Conservation (phyloP, 1,284 basidiomycete genomes). For the Cystobasidium slooffiae region DNA sequence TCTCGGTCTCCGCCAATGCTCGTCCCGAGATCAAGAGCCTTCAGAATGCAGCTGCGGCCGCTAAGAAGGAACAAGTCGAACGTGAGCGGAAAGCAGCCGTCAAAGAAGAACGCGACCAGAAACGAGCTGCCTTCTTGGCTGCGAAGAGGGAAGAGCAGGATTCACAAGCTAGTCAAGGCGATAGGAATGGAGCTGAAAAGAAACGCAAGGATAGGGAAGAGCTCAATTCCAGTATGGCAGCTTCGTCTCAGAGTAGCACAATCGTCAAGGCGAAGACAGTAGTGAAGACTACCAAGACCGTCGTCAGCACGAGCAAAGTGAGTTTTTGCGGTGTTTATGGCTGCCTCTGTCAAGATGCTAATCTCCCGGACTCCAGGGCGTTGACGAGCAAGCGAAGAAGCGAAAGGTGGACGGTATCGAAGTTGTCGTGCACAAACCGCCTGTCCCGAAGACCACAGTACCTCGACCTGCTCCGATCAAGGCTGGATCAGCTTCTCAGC, state of each 20-base stretch:
- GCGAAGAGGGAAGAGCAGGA: conserved; percentile 72
- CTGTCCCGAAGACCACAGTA: conserved; percentile 38
- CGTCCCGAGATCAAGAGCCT: conserved; percentile 69
- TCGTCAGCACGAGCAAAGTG: conserved; percentile 50
- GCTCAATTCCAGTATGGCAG: conserved; percentile 14
- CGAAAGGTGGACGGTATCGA: conserved; percentile 55
- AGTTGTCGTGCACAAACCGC: conserved; percentile 23
- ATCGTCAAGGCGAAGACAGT: conserved; percentile 42
- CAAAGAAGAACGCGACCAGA: conserved; percentile 76
- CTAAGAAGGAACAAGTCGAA: conserved; percentile 90
- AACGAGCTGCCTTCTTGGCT: conserved; percentile 72
- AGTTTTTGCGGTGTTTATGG: not conserved
- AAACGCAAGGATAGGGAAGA: conserved; percentile 50
- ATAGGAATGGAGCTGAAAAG: conserved; percentile 54
- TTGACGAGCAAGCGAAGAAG: conserved; percentile 58
- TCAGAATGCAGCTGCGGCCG: conserved; percentile 76
- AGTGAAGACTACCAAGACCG: conserved; percentile 47
- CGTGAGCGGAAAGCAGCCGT: conserved; percentile 74
- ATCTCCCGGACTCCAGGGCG: conserved; percentile 36
- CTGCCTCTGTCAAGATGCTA: not conserved
- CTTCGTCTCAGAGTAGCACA: conserved; percentile 15
- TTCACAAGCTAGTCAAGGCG: conserved; percentile 54
- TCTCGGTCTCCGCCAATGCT: conserved; percentile 6
- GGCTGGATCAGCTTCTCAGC: conserved; percentile 5
- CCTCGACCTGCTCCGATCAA: conserved; percentile 23